Evolutionary conservation across 192 early-diverging fungal genomes (phyloP).

Genomic region (Diversispora epigaea): DNA sequence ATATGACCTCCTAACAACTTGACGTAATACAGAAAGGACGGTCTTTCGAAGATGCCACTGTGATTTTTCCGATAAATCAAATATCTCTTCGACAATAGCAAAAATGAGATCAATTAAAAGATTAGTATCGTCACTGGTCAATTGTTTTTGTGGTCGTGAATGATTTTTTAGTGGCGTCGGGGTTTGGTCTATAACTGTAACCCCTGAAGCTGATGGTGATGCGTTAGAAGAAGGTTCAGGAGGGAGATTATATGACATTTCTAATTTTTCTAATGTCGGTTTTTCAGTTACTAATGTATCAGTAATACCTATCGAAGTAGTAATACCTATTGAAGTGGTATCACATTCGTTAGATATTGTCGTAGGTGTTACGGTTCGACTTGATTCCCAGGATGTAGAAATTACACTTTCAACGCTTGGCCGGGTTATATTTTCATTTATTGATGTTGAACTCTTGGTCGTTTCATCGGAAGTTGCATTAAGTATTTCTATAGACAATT

Average conservation of each 20-base stretch:
- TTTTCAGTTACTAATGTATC: not conserved
- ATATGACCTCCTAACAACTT: conserved; percentile 21
- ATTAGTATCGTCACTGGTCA: conserved; percentile 26
- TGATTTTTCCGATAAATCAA: conserved; percentile 28
- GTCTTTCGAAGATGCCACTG: conserved; percentile 30
- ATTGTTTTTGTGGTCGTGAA: conserved; percentile 19
- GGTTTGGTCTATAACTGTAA: not conserved
- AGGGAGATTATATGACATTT: not conserved
- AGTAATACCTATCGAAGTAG: not conserved
- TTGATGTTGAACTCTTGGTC: not conserved
- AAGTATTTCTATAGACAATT: not conserved
- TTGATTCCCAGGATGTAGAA: conserved; percentile 2
- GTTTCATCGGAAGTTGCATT: not conserved
- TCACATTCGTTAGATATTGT: not conserved
- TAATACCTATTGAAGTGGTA: not conserved
- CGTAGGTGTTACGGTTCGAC: not conserved
- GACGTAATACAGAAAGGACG: conserved; percentile 18
- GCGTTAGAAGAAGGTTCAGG: too few relatives aligned
- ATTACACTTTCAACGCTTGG: not conserved
- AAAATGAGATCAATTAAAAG: conserved; percentile 23
- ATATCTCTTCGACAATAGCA: conserved; percentile 27
- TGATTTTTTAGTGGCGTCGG: not conserved
- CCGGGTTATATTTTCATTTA: not conserved
- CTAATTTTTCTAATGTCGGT: not conserved
- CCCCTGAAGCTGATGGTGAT: not conserved